These are phyloP conservation scores for Ogataea haglerorum DNA, from an alignment of 805 yeast species.

Conservation along the genomic window DNA sequence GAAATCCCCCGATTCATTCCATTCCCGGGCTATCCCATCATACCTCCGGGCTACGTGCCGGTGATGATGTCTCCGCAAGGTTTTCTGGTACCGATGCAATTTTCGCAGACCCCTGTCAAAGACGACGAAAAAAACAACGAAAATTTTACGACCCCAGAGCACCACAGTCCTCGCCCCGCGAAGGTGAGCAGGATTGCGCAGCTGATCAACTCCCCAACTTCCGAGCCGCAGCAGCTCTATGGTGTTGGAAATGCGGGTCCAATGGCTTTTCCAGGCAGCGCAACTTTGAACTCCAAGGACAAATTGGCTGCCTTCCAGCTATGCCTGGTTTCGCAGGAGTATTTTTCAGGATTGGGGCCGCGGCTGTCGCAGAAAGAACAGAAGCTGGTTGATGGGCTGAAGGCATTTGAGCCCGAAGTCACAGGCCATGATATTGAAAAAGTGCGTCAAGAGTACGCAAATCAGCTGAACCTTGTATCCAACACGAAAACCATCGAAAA, in stretches of 20 bases:
- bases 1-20: slow-evolving; percentile 21
- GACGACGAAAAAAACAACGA: slow-evolving; percentile 5
- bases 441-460: slow-evolving; percentile 8
- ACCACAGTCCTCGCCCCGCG: slow-evolving; percentile 4
- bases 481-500: slow-evolving; percentile 7
- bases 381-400: slow-evolving; percentile 1
- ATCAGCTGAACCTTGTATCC: slow-evolving; percentile 13
- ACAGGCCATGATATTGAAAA: slow-evolving; percentile 6
- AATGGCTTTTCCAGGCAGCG: background rate
- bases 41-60: slow-evolving; percentile 30
- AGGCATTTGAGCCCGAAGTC: background rate
- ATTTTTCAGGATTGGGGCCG: background rate
- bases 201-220: slow-evolving; percentile 16
- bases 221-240: slow-evolving; percentile 8
- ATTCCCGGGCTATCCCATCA: slow-evolving; percentile 24
- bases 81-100: slow-evolving; percentile 28
- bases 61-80: slow-evolving; percentile 33
- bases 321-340: slow-evolving; percentile 8
- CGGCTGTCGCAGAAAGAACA: background rate
- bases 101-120: slow-evolving; percentile 16
- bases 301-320: slow-evolving; percentile 15
- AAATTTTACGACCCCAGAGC: background rate
- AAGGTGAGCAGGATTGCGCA: slow-evolving; percentile 13
- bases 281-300: slow-evolving; percentile 5
- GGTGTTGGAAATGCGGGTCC: background rate